These are phyloP conservation scores for Kodamaea kaohsiungensis DNA, from an alignment of 805 yeast genomes.

Conservation along the genomic window DNA sequence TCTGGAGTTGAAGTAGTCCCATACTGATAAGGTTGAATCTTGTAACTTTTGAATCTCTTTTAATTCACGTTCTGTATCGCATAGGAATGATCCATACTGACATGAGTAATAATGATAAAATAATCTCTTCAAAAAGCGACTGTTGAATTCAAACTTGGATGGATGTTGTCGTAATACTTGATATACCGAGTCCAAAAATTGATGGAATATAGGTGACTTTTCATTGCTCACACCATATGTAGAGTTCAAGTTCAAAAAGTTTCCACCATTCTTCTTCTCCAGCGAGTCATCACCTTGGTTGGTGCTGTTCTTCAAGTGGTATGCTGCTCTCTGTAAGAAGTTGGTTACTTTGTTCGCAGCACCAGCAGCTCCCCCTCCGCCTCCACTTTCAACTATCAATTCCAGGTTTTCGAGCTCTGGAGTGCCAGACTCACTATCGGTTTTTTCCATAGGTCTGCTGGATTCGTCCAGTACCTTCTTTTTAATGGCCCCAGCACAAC, in stretches of 20 bases:
- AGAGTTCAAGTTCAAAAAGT: conserved; percentile 30
- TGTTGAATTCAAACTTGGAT: conserved; percentile 78
- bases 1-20: conserved; percentile 91
- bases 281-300: conserved; percentile 21
- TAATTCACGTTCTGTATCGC: conserved; percentile 68
- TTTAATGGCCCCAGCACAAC: conserved; percentile 42
- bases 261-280: conserved; percentile 18
- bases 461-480: conserved; percentile 17
- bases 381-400: conserved; percentile 13
- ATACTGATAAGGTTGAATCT: conserved; percentile 68
- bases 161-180: conserved; percentile 78
- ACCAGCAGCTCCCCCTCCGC: conserved; percentile 10
- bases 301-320: conserved; percentile 41
- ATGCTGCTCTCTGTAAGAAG: conserved; percentile 43
- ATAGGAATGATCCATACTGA: conserved; percentile 89
- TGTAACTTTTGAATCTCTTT: conserved; percentile 36
- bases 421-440: conserved; percentile 12
- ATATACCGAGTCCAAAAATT: conserved; percentile 85
- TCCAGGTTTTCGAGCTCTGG: conserved; percentile 14
- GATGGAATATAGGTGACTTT: conserved; percentile 87
- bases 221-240: conserved; percentile 40
- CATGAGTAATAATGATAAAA: conserved; percentile 90
- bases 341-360: conserved; percentile 33
- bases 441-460: conserved; percentile 14
- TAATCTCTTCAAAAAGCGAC: conserved; percentile 78